These are phyloP conservation scores for Tetrahymena malaccensis DNA, from an alignment of 73 alveolate genomes.

Conservation along the genomic window DNA sequence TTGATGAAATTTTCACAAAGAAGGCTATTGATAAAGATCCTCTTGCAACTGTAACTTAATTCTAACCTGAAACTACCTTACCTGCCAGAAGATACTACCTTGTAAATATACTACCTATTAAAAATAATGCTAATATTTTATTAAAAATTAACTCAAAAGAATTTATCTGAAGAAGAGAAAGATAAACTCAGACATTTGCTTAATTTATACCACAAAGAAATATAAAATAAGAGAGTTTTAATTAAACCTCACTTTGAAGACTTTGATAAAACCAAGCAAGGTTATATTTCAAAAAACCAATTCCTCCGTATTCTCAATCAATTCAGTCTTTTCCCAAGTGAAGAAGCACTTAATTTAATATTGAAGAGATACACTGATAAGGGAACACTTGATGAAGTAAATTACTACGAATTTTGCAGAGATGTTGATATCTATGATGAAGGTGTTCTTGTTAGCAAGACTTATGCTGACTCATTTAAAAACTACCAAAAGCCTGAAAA, in stretches of 20 bases:
- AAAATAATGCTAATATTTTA: background rate
- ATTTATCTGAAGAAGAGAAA: slow-evolving; percentile 55
- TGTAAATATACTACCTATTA: background rate
- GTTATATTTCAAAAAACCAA: slow-evolving; percentile 75
- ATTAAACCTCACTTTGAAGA: slow-evolving; percentile 77
- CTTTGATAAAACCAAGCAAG: slow-evolving; percentile 70
- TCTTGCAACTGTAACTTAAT: slow-evolving; percentile 45
- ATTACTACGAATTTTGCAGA: slow-evolving; percentile 78
- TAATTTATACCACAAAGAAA: slow-evolving; percentile 52
- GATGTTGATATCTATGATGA: slow-evolving; percentile 80
- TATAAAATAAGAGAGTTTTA: slow-evolving; percentile 56
- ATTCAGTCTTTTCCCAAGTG: slow-evolving; percentile 63
- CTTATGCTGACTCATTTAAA: slow-evolving; percentile 41
- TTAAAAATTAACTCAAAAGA: background rate
- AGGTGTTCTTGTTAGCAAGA: slow-evolving; percentile 55
- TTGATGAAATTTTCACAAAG: slow-evolving; percentile 66
- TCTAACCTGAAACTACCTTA: slow-evolving; percentile 44
- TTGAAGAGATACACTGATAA: slow-evolving; percentile 79
- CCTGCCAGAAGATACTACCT: slow-evolving; percentile 67
- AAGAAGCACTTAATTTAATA: slow-evolving; percentile 49
- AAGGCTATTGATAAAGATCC: slow-evolving; percentile 80
- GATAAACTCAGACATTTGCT: slow-evolving; percentile 39
- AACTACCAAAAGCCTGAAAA: slow-evolving; percentile 14
- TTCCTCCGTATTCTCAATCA: slow-evolving; percentile 73
- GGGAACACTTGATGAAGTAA: slow-evolving; percentile 86